A percentile compares a stretch with the other conserved stretches of the same genome.
These are phyloP conservation scores for Excoecaria agallocha DNA, from an alignment of 345 rosid genomes.

Conservation along the genomic window DNA sequence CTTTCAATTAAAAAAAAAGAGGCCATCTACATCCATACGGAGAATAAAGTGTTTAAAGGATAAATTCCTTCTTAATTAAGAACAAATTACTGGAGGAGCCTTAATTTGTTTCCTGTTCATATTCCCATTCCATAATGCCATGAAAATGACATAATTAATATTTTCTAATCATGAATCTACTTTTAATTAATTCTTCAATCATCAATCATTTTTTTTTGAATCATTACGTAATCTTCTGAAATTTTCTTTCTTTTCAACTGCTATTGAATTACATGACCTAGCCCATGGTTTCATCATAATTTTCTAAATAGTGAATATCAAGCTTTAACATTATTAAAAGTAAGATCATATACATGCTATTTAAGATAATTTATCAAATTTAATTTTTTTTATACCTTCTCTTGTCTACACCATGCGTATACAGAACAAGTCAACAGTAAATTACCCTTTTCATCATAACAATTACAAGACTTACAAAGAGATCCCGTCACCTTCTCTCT, in stretches of 20 bases:
- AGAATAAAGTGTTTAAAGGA: conserved; percentile 50
- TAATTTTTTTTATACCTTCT: no score
- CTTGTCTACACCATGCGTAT: no score
- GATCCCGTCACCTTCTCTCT: no score
- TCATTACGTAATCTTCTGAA: not conserved
- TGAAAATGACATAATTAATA: conserved; percentile 12
- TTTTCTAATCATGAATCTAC: conserved; percentile 1
- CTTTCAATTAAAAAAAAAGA: conserved; percentile 38
- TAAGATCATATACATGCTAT: no score
- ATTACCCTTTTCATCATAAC: no score
- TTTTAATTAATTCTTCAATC: no score
- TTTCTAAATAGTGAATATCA: not conserved
- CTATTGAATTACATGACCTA: not conserved
- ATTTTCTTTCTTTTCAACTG: no score
- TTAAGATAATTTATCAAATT: not conserved
- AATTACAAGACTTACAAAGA: no score
- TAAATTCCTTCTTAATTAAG: conserved; percentile 22
- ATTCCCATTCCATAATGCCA: conserved; percentile 11
- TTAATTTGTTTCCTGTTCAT: conserved; percentile 11
- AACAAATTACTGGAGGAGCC: not conserved
- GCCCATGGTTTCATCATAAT: not conserved
- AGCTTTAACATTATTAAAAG: no score
- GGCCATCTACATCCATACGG: conserved; percentile 26
- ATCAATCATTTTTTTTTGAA: not conserved
- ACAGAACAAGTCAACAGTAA: no score